Percentiles rank a stretch among this genome's conserved stretches.
Evolutionary conservation across 2,329 filamentous ascomycete species (phyloP).

Genomic region (Fusarium austroafricanum): DNA sequence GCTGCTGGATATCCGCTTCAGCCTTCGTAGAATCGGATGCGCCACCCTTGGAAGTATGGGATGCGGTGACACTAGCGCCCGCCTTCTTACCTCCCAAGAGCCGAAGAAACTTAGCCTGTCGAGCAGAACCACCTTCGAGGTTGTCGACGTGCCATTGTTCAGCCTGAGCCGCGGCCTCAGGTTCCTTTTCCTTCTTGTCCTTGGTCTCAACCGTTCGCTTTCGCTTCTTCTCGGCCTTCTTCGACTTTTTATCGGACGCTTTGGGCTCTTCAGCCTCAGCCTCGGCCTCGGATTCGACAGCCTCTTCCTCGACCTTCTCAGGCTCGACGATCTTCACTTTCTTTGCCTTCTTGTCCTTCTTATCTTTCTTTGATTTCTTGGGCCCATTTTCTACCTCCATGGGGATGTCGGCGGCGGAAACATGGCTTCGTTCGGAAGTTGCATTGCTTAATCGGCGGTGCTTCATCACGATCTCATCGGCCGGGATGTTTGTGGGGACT

Average conservation of each 20-base stretch:
- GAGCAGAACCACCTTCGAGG: slow-evolving; percentile 62
- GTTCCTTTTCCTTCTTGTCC: slow-evolving; percentile 33
- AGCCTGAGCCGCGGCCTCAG: slow-evolving; percentile 30
- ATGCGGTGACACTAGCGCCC: slow-evolving; percentile 46
- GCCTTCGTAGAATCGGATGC: slow-evolving; percentile 54
- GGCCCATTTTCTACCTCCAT: slow-evolving; percentile 38
- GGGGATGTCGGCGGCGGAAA: slow-evolving; percentile 25
- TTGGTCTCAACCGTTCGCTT: slow-evolving; percentile 48
- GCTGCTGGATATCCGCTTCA: slow-evolving; percentile 65
- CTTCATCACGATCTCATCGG: slow-evolving; percentile 50
- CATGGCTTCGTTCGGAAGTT: slow-evolving; percentile 40
- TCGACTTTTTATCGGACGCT: slow-evolving; percentile 48
- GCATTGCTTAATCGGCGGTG: slow-evolving; percentile 49
- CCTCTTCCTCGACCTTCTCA: slow-evolving; percentile 40
- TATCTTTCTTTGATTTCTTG: slow-evolving; percentile 43
- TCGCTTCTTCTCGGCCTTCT: slow-evolving; percentile 53
- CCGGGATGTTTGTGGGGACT: slow-evolving; percentile 38
- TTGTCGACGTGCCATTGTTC: slow-evolving; percentile 66
- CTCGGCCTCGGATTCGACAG: slow-evolving; percentile 21
- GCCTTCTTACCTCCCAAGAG: slow-evolving; percentile 66
- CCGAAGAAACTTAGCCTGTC: slow-evolving; percentile 68
- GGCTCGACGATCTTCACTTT: slow-evolving; percentile 29
- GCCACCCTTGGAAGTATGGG: slow-evolving; percentile 43
- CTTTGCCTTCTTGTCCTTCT: slow-evolving; percentile 48
- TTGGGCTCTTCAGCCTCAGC: slow-evolving; percentile 22